Base-by-base conservation (phyloP, 192 early-diverging fungal species). In the Backusella westeae region DNA sequence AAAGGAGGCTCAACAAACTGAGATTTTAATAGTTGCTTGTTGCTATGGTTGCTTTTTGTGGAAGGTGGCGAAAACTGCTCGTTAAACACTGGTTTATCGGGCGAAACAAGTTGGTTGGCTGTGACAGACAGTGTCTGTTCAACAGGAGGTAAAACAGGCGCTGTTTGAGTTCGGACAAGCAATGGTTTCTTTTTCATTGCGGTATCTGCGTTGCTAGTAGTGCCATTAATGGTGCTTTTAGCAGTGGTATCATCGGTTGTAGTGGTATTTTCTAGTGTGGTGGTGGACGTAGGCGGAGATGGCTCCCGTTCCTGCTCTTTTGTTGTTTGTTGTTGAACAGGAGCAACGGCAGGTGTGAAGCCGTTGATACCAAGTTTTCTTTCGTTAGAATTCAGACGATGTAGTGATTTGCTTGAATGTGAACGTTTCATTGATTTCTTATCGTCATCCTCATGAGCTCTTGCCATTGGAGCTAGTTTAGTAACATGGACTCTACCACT, bases 401-500 rank as follows among this genome's bases (percentile, higher is more conserved):
- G 69, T 3, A 77, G 19, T 4, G 76, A 77, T 56, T 72, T 71
- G 44, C 21, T 71, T 12, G 76, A 77, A 17, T 77, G 76, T 14
- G 76, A 77, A 38, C 76, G 46, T 14, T 72, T 71, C 76, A 77
- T 77, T 19, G 75, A 68, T 23, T 76, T 76, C 35, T 46, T 52
- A 69, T 41, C 34, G 6, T 69, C 68, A 39, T 38, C 56, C 12
- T 63, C 56, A 41, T 77, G 59, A 21, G 79, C 71, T 68, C 74
- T 71, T 53, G 75, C 71, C 79, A 80, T 80, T 44, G 75, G 79
- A 17, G 75, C 75, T 7, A 80, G 36, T 68, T 80, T 80, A 34
- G 71, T 76, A 26, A 80, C 79, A 69, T 80, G 79, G 0, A 80
- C 79, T 53, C 79, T 53, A n/a, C 79, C 79, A 53, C 79, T 70